Evolutionary conservation across 1,284 basidiomycete genomes (phyloP), one percentile per base, ranked within the genome.

Genomic region (Stereum hirsutum): DNA sequence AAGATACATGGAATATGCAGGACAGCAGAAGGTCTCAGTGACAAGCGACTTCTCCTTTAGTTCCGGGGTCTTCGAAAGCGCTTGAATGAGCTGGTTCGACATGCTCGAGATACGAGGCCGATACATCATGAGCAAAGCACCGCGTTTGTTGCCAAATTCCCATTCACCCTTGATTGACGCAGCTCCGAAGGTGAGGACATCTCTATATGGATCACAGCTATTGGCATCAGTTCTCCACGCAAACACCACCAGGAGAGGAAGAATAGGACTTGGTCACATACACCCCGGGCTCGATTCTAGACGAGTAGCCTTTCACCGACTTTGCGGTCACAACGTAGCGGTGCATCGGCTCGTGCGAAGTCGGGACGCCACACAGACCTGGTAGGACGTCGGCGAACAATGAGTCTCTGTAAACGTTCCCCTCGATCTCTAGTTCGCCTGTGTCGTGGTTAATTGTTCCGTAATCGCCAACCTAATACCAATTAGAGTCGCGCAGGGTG

Each of bases 401-500:
- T n/a, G n/a, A n/a, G n/a, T n/a, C n/a, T n/a, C n/a, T 23, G 32
- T 42, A 42, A n/a, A 42, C 23, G 32, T 30, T 42, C 11, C 41
- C 41, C 25, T 42, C 41, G 14, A 10, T 26, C 41, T 34, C 30
- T 21, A 42, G 35, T 28, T 42, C 41, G 30, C 31, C 41, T 23
- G 41, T 42, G 12, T 42, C 11, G 21, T 25, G 41, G 21, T 42
- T 35, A 23, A 42, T 6, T 14, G 8, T 12, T n/a, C 41, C 41
- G 23, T 35, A 42, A 30, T 42, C 41, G 28, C 41, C 41, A n/a
- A 35, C 41, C 41, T 42, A 8, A 10, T 11, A 20, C 33, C n/a
- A n/a, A n/a, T n/a, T n/a, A n/a, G n/a, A n/a, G n/a, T n/a, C n/a
- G n/a, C n/a, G n/a, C n/a, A n/a, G n/a, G 12, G 33, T 17, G 15